Conservation (phyloP, 2,329 filamentous ascomycete genomes). For the Arthrobotrys pseudoclavata region DNA sequence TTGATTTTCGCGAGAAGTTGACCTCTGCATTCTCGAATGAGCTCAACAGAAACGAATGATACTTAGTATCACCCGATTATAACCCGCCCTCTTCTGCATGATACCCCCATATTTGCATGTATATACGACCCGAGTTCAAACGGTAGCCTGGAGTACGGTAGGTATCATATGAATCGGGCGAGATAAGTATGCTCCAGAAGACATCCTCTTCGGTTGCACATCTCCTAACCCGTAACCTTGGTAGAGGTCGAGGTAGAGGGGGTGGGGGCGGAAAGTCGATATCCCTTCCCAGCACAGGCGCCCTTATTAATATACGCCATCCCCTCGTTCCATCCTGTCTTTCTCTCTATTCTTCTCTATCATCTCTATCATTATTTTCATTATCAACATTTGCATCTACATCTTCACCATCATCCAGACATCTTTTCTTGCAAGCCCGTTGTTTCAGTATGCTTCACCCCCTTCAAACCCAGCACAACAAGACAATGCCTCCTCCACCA, state of each 20-base stretch:
- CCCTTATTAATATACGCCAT: conserved; percentile 42
- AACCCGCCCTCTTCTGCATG: conserved; percentile 26
- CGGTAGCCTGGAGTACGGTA: conserved; percentile 31
- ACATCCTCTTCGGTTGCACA: conserved; percentile 46
- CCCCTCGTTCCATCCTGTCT: conserved; percentile 23
- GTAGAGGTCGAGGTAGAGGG: conserved; percentile 9
- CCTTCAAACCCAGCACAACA: conserved; percentile 37
- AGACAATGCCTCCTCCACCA: conserved; percentile 7
- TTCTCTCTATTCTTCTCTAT: background rate
- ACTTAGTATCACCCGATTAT: conserved; percentile 52
- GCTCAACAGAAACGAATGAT: conserved; percentile 37
- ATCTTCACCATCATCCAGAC: background rate
- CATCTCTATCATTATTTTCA: background rate
- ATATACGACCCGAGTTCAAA: background rate
- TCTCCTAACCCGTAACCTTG: conserved; percentile 41
- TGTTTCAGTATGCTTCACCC: conserved; percentile 52
- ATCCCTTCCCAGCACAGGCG: conserved; percentile 19
- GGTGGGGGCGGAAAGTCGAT: conserved; percentile 42
- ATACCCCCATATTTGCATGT: conserved; percentile 1
- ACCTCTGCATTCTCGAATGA: conserved; percentile 46
- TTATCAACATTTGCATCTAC: background rate
- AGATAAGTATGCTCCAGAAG: conserved; percentile 47
- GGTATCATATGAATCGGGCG: conserved; percentile 10
- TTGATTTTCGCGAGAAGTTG: conserved; percentile 15
- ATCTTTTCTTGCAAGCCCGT: conserved; percentile 15